Base-by-base conservation (phyloP, 257 asterid species). In the Lycium barbarum region DNA sequence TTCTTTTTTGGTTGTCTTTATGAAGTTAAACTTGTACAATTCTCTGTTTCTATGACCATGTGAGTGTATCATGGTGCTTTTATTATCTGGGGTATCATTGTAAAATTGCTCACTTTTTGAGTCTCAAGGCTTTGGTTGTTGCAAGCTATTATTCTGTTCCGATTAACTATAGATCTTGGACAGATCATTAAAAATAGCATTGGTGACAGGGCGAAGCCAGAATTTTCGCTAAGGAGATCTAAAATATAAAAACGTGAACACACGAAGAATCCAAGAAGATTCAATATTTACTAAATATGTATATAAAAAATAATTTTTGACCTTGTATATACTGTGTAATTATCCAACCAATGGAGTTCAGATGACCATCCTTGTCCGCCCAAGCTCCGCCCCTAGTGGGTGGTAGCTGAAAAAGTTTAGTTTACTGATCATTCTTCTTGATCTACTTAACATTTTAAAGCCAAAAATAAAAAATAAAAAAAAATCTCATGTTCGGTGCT, bases 61-160 rank as follows among this genome's bases (percentile, higher is more conserved):
- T 72, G 80, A 71, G 79, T 72, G 80, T 72, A 10, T 72, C 18
- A 7, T n/a, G 38, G 80, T 18, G 36, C 57, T 72, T 40, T 72
- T 43, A 40, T n/a, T 5, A 43, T 10, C n/a, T 55, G 57, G 57
- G 40, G 18, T 9, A 10, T 72, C 53, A 14, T 43, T 72, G 80
- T 72, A 43, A 43, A 72, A 72, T 5, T 72, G 57, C 53, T 72
- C 57, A 4, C n/a, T 18, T 43, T 70, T 45, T 72, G 18, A 55
- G 61, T 3, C 36, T 10, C 13, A 18, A 35, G 55, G 0, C 9
- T 40, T 7, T 71, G 33, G 20, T 71, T 40, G 47, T 71, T 71
- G 0, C 9, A 17, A 40, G 40, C 55, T 71, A 9, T 18, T 71
- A 35, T 71, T 72, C 18, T 13, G 57, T 72, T 72, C 43, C 43